These are phyloP conservation scores for Kuraishia cidri DNA, from an alignment of 805 yeast genomes.

Conservation along the genomic window DNA sequence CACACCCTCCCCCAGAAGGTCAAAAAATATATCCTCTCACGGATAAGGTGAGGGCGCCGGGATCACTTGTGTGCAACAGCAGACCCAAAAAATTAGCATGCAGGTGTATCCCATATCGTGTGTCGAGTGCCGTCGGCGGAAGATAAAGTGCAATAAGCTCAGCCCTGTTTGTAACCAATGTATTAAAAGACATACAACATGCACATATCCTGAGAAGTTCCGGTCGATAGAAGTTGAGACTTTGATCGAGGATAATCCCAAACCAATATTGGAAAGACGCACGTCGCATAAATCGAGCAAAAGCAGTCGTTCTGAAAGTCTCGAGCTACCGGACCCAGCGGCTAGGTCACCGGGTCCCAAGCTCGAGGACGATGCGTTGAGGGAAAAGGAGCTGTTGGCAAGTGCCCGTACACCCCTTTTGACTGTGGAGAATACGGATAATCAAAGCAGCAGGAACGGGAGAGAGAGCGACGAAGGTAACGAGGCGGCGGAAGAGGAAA, in stretches of 20 bases:
- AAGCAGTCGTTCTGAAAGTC: not conserved
- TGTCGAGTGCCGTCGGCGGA: conserved; percentile 9
- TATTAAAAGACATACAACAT: conserved; percentile 12
- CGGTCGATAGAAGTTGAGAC: conserved; percentile 28
- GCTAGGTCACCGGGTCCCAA: too few relatives aligned
- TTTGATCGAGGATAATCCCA: conserved; percentile 9
- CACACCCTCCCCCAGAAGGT: too few relatives aligned
- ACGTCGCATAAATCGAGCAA: not conserved
- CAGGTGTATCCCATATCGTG: conserved; percentile 7
- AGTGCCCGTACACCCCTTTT: not conserved
- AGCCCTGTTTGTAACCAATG: conserved; percentile 5
- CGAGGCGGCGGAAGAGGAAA: not conserved
- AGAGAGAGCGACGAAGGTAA: not conserved
- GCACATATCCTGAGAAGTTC: conserved; percentile 37
- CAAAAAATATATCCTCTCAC: too few relatives aligned
- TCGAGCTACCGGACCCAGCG: not conserved
- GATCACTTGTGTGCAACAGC: too few relatives aligned
- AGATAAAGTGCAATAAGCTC: conserved; percentile 8
- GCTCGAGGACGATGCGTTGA: not conserved
- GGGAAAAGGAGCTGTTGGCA: not conserved
- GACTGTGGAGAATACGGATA: not conserved
- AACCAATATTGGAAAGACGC: conserved; percentile 1
- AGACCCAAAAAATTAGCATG: too few relatives aligned
- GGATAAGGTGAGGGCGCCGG: too few relatives aligned
- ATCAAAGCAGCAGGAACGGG: not conserved